A percentile compares a stretch with the other conserved stretches of the same genome.
phyloP scores from a whole-genome alignment of 2,329 filamentous ascomycete species.

The Scedosporium apiospermum region DNA sequence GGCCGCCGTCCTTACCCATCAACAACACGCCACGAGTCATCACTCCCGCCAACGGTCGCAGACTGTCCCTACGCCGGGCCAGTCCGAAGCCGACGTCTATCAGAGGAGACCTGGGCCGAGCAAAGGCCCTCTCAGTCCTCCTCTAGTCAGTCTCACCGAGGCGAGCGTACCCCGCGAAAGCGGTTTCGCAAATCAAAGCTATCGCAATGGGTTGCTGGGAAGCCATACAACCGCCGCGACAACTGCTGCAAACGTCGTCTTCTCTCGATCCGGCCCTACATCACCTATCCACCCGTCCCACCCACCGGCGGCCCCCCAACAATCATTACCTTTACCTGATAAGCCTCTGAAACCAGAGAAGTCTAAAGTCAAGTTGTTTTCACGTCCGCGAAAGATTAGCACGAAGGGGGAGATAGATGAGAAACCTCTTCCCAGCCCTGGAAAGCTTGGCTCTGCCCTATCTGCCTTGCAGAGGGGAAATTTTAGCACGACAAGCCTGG shows the following conservation, averaged over 20 bases:
- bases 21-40: conserved; percentile 38
- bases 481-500: conserved; percentile 62
- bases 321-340: conserved; percentile 36
- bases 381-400: conserved; percentile 65
- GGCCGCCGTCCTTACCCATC: conserved; percentile 61
- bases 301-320: conserved; percentile 27
- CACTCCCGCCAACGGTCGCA: conserved; percentile 61
- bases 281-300: conserved; percentile 35
- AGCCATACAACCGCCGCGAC: conserved; percentile 57
- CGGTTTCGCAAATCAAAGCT: conserved; percentile 39
- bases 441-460: conserved; percentile 58
- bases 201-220: conserved; percentile 53
- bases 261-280: conserved; percentile 52
- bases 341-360: conserved; percentile 57
- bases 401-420: conserved; percentile 59
- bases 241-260: conserved; percentile 63
- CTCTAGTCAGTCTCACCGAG: conserved; percentile 54
- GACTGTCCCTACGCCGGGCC: conserved; percentile 50
- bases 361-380: conserved; percentile 74
- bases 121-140: conserved; percentile 48
- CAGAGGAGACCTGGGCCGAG: conserved; percentile 21
- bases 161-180: conserved; percentile 52
- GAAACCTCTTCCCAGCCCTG: conserved; percentile 62
- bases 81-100: background rate
- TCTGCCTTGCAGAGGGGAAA: conserved; percentile 57